Evolutionary conservation across 2,329 filamentous ascomycete species (phyloP), one percentile per base, ranked within the genome.

Genomic region (Fusarium musae): DNA sequence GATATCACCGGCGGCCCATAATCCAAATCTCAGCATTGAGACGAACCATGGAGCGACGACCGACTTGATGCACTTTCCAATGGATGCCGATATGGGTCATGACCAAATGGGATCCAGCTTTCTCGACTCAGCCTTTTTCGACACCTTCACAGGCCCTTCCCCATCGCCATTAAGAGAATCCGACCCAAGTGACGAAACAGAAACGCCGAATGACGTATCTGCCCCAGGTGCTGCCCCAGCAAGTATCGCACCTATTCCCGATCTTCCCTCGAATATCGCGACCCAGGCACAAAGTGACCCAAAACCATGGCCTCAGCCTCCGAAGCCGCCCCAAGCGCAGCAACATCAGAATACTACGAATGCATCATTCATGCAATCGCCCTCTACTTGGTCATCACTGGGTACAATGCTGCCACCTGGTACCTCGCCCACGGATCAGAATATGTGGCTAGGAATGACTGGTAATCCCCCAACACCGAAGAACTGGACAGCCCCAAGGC

Each of bases 111-210:
- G 62, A 3, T 30, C 68, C 6, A 59, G 34, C 12, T 76, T 76
- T 46, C 56, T 76, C 16, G 65, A 76, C 37, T 58, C 71, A 5
- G 71, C 74, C 10, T 76, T 76, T 32, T 76, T 76, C 13, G 73
- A 76, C 21, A 71, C 69, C 6, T 76, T 76, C 17, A 44, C 54
- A 12, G 74, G 74, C 5, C 66, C 71, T 9, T 75, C 72, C 3
- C 72, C 72, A 3, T 68, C 72, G 1, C 64, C 68, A 2, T 30
- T 72, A 1, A 59, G 63, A 39, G 72, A 74, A 11, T 62, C 73
- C 0, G 63, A 73, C 4, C 44, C 39, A 2, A 62, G 44, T 12
- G 66, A 75, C 10, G 67, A 59, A 32, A 52, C 66, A 3, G 73
- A 75, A 19, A 67, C 67, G 7, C 43, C 37, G 23, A 70, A 68